phyloP scores from a whole-genome alignment of 495 filamentous ascomycete species.

The Podospora pseudocomata region DNA sequence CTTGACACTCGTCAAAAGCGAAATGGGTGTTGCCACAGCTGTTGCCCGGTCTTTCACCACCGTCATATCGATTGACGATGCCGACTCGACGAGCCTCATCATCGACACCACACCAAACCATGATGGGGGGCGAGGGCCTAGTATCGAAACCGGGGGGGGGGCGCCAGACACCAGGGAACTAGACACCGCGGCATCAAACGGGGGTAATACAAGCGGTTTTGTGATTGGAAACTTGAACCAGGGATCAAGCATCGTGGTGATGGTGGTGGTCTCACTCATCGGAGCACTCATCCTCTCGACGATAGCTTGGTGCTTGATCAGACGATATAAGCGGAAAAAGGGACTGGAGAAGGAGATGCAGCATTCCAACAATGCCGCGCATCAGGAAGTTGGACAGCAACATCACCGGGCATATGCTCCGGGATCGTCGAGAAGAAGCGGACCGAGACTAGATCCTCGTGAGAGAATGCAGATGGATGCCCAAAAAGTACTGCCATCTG shows the following conservation, averaged over 20 bases:
- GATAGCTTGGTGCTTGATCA: conserved; percentile 21
- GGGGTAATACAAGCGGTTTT: background rate
- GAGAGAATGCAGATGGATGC: background rate
- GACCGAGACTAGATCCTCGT: background rate
- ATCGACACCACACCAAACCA: conserved; percentile 8
- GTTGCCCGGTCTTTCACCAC: background rate
- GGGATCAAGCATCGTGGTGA: conserved; percentile 29
- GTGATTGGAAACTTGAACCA: conserved; percentile 15
- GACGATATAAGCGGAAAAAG: conserved; percentile 26
- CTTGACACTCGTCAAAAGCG: conserved; percentile 11
- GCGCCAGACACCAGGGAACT: background rate
- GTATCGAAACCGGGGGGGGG: conserved; percentile 4
- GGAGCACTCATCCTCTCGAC: conserved; percentile 29
- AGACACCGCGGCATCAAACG: background rate
- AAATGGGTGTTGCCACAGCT: background rate
- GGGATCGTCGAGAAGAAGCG: background rate
- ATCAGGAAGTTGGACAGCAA: background rate
- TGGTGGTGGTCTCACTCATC: conserved; percentile 31
- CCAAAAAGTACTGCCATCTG: background rate
- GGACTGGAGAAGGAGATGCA: background rate
- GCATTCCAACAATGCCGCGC: background rate
- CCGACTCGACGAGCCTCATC: background rate
- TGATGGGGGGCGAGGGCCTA: background rate
- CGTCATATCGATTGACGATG: background rate
- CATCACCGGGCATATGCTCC: background rate